These are phyloP conservation scores for Picea abies DNA, from an alignment of 83 land plant genomes.

Conservation along the genomic window DNA sequence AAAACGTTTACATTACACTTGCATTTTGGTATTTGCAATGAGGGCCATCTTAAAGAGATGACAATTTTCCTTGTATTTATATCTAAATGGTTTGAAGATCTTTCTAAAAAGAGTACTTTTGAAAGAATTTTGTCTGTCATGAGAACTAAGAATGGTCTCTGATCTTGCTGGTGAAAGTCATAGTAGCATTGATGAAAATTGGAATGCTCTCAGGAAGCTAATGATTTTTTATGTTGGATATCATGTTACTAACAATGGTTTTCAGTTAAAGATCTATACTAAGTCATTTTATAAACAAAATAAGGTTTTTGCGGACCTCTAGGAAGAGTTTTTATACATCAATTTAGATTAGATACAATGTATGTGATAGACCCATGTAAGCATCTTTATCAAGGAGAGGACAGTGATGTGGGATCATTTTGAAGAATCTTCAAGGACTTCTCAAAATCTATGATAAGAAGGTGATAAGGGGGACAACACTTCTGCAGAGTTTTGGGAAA, in stretches of 20 bases:
- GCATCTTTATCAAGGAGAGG: constrained; percentile 95
- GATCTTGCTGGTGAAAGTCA: constrained; percentile 71
- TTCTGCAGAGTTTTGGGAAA: too few species aligned
- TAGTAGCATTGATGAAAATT: constrained; percentile 69
- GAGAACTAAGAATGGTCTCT: constrained; percentile 92
- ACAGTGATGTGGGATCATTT: constrained; percentile 89
- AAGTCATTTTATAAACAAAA: constrained; percentile 81
- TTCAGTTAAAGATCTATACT: constrained; percentile 50
- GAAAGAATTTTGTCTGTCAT: constrained; percentile 88
- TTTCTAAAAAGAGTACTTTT: constrained; percentile 71
- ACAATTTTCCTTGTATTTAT: constrained; percentile 67
- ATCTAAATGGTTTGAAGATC: constrained; percentile 71
- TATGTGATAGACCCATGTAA: constrained; percentile 94
- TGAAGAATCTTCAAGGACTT: constrained; percentile 85
- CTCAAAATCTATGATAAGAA: constrained; percentile 59
- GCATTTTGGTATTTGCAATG: constrained; percentile 49
- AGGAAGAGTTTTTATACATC: constrained; percentile 82
- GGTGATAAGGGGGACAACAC: not conserved
- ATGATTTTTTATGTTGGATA: constrained; percentile 88
- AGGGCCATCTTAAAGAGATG: constrained; percentile 76
- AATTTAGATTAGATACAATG: constrained; percentile 73
- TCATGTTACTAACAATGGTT: constrained; percentile 34
- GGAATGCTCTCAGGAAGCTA: constrained; percentile 91
- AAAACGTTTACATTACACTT: constrained; percentile 31
- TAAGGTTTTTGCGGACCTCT: constrained; percentile 84